Evolutionary conservation across 495 filamentous ascomycete genomes (phyloP).

Genomic region (Beverwykella pulmonaria): DNA sequence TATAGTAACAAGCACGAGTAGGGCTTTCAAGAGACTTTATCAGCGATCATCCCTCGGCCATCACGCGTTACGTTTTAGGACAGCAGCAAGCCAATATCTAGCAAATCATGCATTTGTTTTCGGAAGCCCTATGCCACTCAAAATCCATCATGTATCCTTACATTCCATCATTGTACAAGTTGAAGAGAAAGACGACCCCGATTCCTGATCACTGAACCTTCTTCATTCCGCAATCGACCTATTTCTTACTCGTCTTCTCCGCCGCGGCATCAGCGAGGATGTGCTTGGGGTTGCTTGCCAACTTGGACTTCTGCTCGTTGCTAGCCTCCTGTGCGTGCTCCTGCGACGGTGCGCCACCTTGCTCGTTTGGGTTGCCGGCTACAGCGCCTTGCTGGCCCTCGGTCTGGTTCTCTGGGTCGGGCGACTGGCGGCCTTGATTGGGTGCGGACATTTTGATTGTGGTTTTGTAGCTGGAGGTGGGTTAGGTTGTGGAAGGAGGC

Average conservation of each 20-base stretch:
- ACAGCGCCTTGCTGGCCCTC: constrained; percentile 62
- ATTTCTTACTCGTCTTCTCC: constrained; percentile 56
- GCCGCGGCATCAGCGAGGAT: constrained; percentile 68
- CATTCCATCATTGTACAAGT: background rate
- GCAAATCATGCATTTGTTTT: background rate
- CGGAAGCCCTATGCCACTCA: background rate
- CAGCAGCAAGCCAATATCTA: too few species aligned
- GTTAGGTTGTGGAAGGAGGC: constrained; percentile 3
- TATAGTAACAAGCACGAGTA: too few species aligned
- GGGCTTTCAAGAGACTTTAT: too few species aligned
- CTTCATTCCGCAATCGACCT: background rate
- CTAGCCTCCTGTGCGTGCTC: constrained; percentile 55
- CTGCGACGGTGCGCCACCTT: constrained; percentile 50
- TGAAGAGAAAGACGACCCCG: too few species aligned
- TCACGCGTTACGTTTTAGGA: too few species aligned
- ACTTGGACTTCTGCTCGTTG: constrained; percentile 43
- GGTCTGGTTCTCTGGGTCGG: constrained; percentile 69
- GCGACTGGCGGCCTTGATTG: constrained; percentile 76
- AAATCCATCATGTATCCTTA: background rate
- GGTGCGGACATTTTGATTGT: constrained; percentile 57
- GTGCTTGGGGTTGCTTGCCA: constrained; percentile 66
- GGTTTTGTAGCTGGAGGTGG: background rate
- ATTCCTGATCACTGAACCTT: background rate
- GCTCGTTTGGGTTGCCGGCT: constrained; percentile 54
- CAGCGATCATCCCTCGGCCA: too few species aligned